Base-by-base conservation (phyloP, 2,329 filamentous ascomycete genomes). In the Tricladium varicosporioides region DNA sequence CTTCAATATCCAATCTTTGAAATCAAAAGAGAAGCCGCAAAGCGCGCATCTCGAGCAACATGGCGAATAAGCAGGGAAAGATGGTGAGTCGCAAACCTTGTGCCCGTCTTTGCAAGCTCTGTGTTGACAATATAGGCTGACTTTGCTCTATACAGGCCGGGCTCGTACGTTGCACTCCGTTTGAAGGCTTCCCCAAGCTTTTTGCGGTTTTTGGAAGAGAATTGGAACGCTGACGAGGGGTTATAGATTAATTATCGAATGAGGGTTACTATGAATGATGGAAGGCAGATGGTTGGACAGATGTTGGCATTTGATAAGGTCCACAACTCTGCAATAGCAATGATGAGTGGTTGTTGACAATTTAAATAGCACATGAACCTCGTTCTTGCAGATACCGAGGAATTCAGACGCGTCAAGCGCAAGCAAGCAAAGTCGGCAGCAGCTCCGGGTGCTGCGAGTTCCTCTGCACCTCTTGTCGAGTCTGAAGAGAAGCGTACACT, bases 251-350 rank as follows among this genome's bases (percentile, higher is more conserved):
- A 99, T 80, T 97, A 96, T 82, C 91, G 93, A 76, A 97, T 99
- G 92, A 88, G 93, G 73, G 88, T 97, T 64, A 97, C 92, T 56
- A 83, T 99, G 74, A 91, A 91, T 71, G 94, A 99, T 78, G 91
- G 91, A 64, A 87, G 94, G 71, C 91, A 97, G 75, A 95, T 99
- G 87, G 92, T 92, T 43, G 94, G 92, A 61, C 92, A 97, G 75
- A 96, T 99, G 91, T 84, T 99, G 66, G 94, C 94, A 54, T 99
- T 97, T 71, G 94, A 99, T 76, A 97, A 97, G 85, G 91, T 93
- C 76, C 32, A 58, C 18, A 19, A 7, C 15, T 42, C n/a, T 13
- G 18, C 36, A 42, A 44, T 11, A 11, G 13, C 56, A 7, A 15
- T 7, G 13, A 55, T 64, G n/a, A 55, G 13, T 47, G 43, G 49